These are phyloP conservation scores for Vitis labrusca DNA, from an alignment of 164 flowering plant genomes.

Conservation along the genomic window DNA sequence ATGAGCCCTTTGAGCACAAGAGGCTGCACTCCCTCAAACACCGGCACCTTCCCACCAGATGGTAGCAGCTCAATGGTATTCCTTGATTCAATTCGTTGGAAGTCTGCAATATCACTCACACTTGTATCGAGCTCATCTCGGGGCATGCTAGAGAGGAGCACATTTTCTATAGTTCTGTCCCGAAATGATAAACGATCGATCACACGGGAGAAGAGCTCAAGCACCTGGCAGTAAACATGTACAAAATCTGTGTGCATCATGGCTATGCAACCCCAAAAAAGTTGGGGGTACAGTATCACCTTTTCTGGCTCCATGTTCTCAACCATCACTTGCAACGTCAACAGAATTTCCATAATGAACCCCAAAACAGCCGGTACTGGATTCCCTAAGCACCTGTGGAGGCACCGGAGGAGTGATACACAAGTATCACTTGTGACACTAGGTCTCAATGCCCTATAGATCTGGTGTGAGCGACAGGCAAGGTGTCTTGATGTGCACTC, in stretches of 20 bases:
- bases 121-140: constrained; percentile 75
- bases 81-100: constrained; percentile 67
- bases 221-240: constrained; percentile 96
- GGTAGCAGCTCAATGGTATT: constrained; percentile 41
- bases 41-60: constrained; percentile 67
- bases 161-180: constrained; percentile 92
- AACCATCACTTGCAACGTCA: constrained; percentile 98
- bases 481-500: constrained; percentile 99
- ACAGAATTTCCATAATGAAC: constrained; percentile 84
- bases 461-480: constrained; percentile 98
- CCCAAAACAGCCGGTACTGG: constrained; percentile 92
- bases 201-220: constrained; percentile 91
- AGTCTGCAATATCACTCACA: constrained; percentile 45
- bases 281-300: constrained; percentile 96
- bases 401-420: constrained; percentile 90
- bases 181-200: constrained; percentile 85
- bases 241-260: constrained; percentile 99
- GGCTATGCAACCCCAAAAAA: constrained; percentile 99
- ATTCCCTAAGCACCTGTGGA: constrained; percentile 87
- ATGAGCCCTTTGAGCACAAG: constrained; percentile 96
- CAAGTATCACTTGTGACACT: constrained; percentile 91
- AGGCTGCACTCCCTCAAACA: constrained; percentile 96
- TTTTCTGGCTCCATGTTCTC: constrained; percentile 99
- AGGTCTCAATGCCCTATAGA: constrained; percentile 93
- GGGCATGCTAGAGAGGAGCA: constrained; percentile 98